These are phyloP conservation scores for Spathaspora arborariae DNA, from an alignment of 805 yeast genomes.

Conservation along the genomic window DNA sequence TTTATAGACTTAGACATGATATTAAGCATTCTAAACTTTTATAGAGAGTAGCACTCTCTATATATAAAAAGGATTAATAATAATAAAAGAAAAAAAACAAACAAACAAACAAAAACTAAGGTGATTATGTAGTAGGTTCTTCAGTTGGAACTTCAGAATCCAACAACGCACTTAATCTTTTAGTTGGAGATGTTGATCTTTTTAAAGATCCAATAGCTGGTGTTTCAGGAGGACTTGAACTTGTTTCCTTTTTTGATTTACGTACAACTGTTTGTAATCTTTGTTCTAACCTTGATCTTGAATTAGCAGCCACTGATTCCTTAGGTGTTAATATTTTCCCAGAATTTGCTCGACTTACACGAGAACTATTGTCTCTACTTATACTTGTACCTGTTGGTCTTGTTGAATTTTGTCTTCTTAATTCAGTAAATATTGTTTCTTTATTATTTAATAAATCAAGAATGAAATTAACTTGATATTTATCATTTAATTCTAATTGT, in stretches of 20 bases:
- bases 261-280: constrained; percentile 23
- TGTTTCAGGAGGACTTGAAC: neutral
- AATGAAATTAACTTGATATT: constrained; percentile 55
- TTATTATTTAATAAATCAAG: constrained; percentile 56
- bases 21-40: constrained; percentile 60
- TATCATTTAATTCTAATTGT: constrained; percentile 42
- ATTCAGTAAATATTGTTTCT: constrained; percentile 60
- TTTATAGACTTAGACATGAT: constrained; percentile 56
- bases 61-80: too few species aligned
- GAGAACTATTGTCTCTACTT: constrained; percentile 8
- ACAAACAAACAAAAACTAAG: too few species aligned
- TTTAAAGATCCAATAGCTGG: constrained; percentile 15
- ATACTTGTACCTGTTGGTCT: neutral
- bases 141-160: neutral
- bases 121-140: too few species aligned
- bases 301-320: constrained; percentile 12
- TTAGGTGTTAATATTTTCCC: neutral
- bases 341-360: neutral
- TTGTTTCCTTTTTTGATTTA: constrained; percentile 2
- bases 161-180: constrained; percentile 20
- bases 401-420: constrained; percentile 37
- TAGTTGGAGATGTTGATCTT: constrained; percentile 39
- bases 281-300: constrained; percentile 25
- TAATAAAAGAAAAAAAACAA: too few species aligned
- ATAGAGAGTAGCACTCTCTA: constrained; percentile 16